Base-by-base conservation (phyloP, 495 filamentous ascomycete genomes). In the Lasiosphaeria ovina region DNA sequence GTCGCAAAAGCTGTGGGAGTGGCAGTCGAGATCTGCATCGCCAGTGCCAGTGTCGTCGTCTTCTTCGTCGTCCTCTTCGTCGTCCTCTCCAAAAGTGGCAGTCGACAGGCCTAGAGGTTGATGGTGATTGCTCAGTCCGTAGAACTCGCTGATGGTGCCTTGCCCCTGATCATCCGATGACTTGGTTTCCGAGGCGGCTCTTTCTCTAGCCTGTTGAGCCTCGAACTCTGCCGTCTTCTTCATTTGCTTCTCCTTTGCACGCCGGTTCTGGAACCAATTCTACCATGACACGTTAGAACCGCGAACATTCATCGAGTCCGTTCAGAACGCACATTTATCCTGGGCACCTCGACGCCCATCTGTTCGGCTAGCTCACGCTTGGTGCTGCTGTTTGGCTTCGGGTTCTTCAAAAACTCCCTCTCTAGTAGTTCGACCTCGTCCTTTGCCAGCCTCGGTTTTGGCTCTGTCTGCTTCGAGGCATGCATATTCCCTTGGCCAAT, bases 231-330 rank as follows among this genome's bases (percentile, higher is more conserved):
- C 83, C 68, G 88, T 86, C 69, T 86, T 83, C 68, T 79, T 86
- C 68, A 91, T 84, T 64, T 90, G 86, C 77, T 92, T 92, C 35
- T 88, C 88, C 69, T 92, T 91, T 57, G 89, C 89, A 44, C 91
- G 86, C 54, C 91, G 82, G 70, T 94, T 95, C 71, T 95, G 91
- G 73, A 93, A 96, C 91, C 91, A 94, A 66, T 93, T 93, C 91
- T 47, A 48, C 32, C 7, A 52, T 36, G 73, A 79, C 59, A 79
- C 75, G 62, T 63, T 47, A 54, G 45, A 42, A 60, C 16, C 49
- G 10, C 31, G 61, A n/a, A 17, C 51, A 31, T 33, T 47, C 6
- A 34, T 34, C n/a, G 56, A 24, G 7, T 33, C 14, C 35, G 9
- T 56, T 55, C 14, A 35, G 6, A 55, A 85, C 86, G 60, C 76